A percentile compares a stretch with the other conserved stretches of the same genome.
These are phyloP conservation scores for Allantophomopsis cytisporea DNA, from an alignment of 2,329 filamentous ascomycete species.

Conservation along the genomic window DNA sequence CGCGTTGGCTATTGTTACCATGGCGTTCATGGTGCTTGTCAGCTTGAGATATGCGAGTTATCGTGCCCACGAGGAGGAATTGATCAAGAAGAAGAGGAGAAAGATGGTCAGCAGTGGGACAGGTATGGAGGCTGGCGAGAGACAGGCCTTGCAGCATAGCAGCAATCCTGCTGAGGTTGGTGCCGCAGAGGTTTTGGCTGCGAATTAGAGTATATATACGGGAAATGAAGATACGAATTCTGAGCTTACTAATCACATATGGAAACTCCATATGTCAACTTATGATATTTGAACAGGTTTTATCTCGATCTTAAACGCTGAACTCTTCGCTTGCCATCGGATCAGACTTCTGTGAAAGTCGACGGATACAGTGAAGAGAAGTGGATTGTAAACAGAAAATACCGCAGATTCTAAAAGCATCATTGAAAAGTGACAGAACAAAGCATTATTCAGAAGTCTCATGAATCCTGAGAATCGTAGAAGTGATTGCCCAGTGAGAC, in stretches of 20 bases:
- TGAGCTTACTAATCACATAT: background rate
- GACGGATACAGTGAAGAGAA: too few relatives aligned
- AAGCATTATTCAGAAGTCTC: too few relatives aligned
- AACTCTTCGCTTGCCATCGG: too few relatives aligned
- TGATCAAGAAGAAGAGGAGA: conserved; percentile 11
- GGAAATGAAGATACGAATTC: background rate
- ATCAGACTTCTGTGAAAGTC: too few relatives aligned
- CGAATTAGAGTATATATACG: conserved; percentile 25
- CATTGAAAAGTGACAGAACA: too few relatives aligned
- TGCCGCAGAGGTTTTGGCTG: conserved; percentile 42
- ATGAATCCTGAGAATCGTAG: too few relatives aligned
- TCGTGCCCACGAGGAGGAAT: conserved; percentile 18
- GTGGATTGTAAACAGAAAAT: too few relatives aligned
- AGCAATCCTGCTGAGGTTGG: conserved; percentile 27
- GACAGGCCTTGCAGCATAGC: conserved; percentile 14
- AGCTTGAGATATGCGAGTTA: conserved; percentile 48
- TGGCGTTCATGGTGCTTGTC: conserved; percentile 46
- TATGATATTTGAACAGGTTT: too few relatives aligned
- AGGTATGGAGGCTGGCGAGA: conserved; percentile 22
- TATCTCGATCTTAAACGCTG: too few relatives aligned
- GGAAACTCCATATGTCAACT: too few relatives aligned
- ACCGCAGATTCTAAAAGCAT: too few relatives aligned
- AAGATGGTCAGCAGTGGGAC: conserved; percentile 8
- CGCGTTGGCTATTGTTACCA: conserved; percentile 50
- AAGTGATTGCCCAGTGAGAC: too few relatives aligned